phyloP scores from a whole-genome alignment of 2,329 filamentous ascomycete species.

The Aspergillus ibericus region DNA sequence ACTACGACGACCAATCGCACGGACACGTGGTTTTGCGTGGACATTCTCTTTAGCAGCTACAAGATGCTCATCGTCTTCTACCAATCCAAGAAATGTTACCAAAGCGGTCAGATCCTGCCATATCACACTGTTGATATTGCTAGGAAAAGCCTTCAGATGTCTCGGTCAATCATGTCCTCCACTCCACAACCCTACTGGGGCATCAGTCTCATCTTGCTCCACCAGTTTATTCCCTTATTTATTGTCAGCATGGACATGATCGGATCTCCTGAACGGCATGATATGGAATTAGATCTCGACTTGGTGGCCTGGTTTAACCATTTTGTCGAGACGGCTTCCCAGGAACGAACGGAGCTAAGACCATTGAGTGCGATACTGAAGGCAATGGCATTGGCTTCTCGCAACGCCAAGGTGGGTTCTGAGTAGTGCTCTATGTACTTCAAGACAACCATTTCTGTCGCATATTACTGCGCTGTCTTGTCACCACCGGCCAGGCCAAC shows the following conservation, averaged over 20 bases:
- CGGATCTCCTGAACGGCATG: constrained; percentile 1
- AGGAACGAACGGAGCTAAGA: constrained; percentile 12
- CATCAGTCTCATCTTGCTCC: constrained; percentile 15
- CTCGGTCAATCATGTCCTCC: constrained; percentile 1
- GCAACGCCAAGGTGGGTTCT: neutral
- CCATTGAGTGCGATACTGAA: neutral
- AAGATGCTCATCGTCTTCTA: constrained; percentile 23
- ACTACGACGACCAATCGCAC: constrained; percentile 12
- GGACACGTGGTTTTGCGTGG: constrained; percentile 19
- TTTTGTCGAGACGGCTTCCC: constrained; percentile 6
- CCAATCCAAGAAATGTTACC: constrained; percentile 16
- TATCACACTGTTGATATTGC: constrained; percentile 13
- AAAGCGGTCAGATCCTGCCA: constrained; percentile 4
- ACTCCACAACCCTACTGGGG: constrained; percentile 3
- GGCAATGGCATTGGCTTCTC: neutral
- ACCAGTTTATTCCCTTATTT: constrained; percentile 18
- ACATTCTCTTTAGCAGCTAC: constrained; percentile 20
- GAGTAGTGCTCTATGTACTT: neutral
- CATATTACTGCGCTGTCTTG: too few relatives aligned
- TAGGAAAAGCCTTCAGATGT: constrained; percentile 6
- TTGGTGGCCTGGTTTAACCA: constrained; percentile 13
- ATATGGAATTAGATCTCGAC: constrained; percentile 7
- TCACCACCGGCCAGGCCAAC: constrained; percentile 31
- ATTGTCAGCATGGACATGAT: constrained; percentile 15
- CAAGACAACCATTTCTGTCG: too few relatives aligned